phyloP scores from a whole-genome alignment of 2,329 filamentous ascomycete species.

The Claviceps maximensis region DNA sequence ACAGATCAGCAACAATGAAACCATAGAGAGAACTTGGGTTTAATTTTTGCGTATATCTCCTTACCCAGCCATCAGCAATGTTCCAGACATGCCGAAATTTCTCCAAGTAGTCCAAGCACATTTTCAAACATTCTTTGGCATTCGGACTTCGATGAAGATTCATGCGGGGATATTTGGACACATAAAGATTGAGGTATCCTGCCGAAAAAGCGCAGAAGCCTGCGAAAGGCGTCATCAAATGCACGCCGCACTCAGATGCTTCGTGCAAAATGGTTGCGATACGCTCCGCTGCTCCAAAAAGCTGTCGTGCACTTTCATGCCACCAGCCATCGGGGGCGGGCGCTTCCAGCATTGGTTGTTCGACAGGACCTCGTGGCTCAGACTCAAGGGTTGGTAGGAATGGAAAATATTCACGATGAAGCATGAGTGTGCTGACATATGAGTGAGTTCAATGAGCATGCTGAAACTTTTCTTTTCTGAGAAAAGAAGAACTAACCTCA shows the following conservation, averaged over 20 bases:
- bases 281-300: slow-evolving; percentile 24
- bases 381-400: slow-evolving; percentile 25
- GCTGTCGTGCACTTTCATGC: slow-evolving; percentile 22
- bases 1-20: not conserved
- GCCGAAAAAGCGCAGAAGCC: slow-evolving; percentile 34
- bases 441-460: no score
- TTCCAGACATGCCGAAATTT: slow-evolving; percentile 17
- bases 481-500: slow-evolving; percentile 18
- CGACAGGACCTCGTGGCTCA: slow-evolving; percentile 24
- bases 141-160: slow-evolving; percentile 19
- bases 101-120: slow-evolving; percentile 15
- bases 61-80: slow-evolving; percentile 17
- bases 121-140: slow-evolving; percentile 11
- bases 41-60: not conserved
- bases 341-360: slow-evolving; percentile 25
- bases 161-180: slow-evolving; percentile 26
- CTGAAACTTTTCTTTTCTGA: no score
- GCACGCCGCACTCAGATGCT: slow-evolving; percentile 21
- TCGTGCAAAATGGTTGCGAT: slow-evolving; percentile 24
- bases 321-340: slow-evolving; percentile 26
- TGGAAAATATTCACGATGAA: slow-evolving; percentile 5
- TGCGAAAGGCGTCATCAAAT: slow-evolving; percentile 27
- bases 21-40: not conserved
- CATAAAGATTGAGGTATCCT: slow-evolving; percentile 26
- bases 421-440: not conserved